phyloP scores from a whole-genome alignment of 768 basidiomycete species.

The Lactarius hatsudake region DNA sequence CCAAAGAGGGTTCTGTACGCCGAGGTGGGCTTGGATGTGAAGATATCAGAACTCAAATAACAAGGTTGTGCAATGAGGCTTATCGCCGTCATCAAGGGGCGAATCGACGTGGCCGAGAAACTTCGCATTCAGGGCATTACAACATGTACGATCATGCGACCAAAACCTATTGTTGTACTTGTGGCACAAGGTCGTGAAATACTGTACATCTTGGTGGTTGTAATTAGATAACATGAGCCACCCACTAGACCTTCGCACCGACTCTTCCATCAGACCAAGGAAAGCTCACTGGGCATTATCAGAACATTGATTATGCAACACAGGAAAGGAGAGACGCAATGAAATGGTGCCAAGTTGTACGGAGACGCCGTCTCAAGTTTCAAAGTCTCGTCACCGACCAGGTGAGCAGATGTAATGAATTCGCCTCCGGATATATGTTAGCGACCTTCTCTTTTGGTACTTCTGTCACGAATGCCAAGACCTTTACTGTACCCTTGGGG shows the following conservation, averaged over 20 bases:
- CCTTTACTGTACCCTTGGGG: conserved; percentile 35
- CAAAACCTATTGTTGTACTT: not conserved
- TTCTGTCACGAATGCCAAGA: conserved; percentile 24
- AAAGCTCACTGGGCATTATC: not conserved
- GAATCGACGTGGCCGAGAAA: not conserved
- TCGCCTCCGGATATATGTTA: not conserved
- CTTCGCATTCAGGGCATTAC: not conserved
- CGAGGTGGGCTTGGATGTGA: no score
- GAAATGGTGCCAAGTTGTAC: not conserved
- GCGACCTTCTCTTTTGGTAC: not conserved
- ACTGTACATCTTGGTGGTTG: not conserved
- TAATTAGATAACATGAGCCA: not conserved
- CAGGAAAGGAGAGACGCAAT: not conserved
- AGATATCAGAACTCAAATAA: no score
- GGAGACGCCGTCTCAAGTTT: not conserved
- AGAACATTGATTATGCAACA: not conserved
- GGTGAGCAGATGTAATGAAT: not conserved
- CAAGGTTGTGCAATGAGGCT: no score
- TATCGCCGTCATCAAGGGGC: not conserved
- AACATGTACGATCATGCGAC: not conserved
- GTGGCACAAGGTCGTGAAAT: not conserved
- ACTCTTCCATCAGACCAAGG: not conserved
- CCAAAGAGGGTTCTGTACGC: no score
- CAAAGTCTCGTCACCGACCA: conserved; percentile 6
- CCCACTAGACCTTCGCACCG: not conserved